phyloP scores from a whole-genome alignment of 768 basidiomycete genomes.

The Suillus tomentosus region DNA sequence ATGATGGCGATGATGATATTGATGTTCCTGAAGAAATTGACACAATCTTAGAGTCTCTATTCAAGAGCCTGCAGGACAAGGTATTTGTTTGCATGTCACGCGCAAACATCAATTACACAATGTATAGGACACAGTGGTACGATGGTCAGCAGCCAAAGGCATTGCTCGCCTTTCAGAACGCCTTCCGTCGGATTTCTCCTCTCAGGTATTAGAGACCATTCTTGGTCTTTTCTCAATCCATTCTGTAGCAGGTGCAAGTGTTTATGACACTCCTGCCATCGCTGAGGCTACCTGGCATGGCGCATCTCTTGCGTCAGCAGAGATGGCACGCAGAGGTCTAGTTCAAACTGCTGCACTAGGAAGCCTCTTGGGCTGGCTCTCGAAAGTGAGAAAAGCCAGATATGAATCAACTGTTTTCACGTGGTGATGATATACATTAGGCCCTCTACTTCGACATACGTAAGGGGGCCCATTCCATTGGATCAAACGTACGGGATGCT shows the following conservation, averaged over 20 bases:
- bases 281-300: slow-evolving; percentile 96
- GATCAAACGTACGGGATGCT: slow-evolving; percentile 92
- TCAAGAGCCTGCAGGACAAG: slow-evolving; percentile 78
- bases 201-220: slow-evolving; percentile 82
- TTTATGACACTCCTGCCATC: slow-evolving; percentile 72
- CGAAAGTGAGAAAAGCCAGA: slow-evolving; percentile 55
- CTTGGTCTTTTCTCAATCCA: slow-evolving; percentile 78
- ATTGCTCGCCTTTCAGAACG: slow-evolving; percentile 82
- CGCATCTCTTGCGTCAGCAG: slow-evolving; percentile 87
- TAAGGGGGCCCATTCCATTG: slow-evolving; percentile 91
- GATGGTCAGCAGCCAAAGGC: slow-evolving; percentile 94
- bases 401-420: slow-evolving; percentile 13
- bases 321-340: slow-evolving; percentile 84
- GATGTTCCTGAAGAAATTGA: slow-evolving; percentile 85
- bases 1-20: slow-evolving; percentile 38
- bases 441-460: slow-evolving; percentile 91
- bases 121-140: slow-evolving; percentile 85
- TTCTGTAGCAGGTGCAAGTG: slow-evolving; percentile 58
- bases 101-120: neutral
- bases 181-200: slow-evolving; percentile 71
- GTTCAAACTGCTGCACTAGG: slow-evolving; percentile 58
- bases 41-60: slow-evolving; percentile 66
- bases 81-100: slow-evolving; percentile 40
- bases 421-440: slow-evolving; percentile 40
- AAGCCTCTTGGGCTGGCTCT: slow-evolving; percentile 74